These are phyloP conservation scores for Fraxinus platypoda DNA, from an alignment of 305 asterid genomes.

Conservation along the genomic window DNA sequence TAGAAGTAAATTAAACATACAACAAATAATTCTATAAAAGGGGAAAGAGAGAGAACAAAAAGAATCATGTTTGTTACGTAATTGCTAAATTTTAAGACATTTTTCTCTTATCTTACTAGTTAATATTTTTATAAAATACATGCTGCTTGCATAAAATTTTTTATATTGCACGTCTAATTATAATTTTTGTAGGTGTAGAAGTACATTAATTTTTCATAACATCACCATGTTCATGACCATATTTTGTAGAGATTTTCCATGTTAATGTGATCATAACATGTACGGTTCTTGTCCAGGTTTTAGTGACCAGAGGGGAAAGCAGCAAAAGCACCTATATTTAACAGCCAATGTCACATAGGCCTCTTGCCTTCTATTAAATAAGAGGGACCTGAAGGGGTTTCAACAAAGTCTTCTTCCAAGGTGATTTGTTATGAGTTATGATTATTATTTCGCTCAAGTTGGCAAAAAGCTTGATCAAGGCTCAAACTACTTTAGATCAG, in stretches of 20 bases:
- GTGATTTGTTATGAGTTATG: neutral
- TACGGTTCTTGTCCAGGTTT: neutral
- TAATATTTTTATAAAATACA: neutral
- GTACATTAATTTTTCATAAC: neutral
- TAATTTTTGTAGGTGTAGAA: neutral
- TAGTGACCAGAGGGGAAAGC: conserved; percentile 1
- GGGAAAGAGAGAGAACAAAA: neutral
- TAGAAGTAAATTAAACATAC: neutral
- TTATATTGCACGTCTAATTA: neutral
- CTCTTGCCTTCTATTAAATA: conserved; percentile 4
- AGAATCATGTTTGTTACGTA: neutral
- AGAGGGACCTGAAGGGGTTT: neutral
- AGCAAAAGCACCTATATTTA: neutral
- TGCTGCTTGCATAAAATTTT: neutral
- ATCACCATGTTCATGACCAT: conserved; percentile 9
- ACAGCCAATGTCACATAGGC: neutral
- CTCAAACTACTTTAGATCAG: conserved; percentile 1
- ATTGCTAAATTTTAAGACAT: neutral
- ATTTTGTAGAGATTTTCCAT: conserved; percentile 11
- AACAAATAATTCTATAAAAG: neutral
- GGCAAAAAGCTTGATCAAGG: neutral
- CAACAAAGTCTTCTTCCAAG: neutral
- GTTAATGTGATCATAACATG: neutral
- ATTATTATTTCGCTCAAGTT: neutral
- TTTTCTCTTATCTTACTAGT: neutral